Conservation (phyloP, 371 early-diverging fungal species). For the Rhizomucor miehei region DNA sequence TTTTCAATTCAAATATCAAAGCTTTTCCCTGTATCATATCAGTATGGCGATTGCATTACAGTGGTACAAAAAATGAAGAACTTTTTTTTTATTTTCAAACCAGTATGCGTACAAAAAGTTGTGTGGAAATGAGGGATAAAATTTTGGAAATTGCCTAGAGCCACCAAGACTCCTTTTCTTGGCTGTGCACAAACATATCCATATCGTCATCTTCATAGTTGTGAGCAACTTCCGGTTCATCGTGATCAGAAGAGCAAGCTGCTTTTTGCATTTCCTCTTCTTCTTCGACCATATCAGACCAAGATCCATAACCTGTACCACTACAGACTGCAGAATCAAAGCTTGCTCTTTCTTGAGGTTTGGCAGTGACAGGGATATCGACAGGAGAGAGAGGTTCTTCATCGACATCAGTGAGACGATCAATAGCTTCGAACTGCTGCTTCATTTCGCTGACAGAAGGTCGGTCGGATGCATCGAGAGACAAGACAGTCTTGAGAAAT, state of each 20-base stretch:
- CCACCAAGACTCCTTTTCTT: slow-evolving; percentile 48
- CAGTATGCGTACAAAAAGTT: no score
- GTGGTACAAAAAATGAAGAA: no score
- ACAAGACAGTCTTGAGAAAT: slow-evolving; percentile 28
- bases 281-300: slow-evolving; percentile 47
- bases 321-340: slow-evolving; percentile 41
- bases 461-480: slow-evolving; percentile 21
- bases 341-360: slow-evolving; percentile 19
- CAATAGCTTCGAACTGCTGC: slow-evolving; percentile 15
- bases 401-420: slow-evolving; percentile 9
- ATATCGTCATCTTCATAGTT: slow-evolving; percentile 30
- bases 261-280: slow-evolving; percentile 16
- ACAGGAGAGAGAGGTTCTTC: slow-evolving; percentile 10
- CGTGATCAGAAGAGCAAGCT: slow-evolving; percentile 5
- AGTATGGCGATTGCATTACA: no score
- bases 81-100: no score
- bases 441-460: slow-evolving; percentile 28
- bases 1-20: no score
- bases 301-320: slow-evolving; percentile 22
- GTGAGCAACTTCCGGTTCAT: slow-evolving; percentile 3
- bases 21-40: no score
- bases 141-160: slow-evolving; percentile 9
- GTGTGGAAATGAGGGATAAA: no score
- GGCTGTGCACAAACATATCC: slow-evolving; percentile 38
- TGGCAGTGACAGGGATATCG: slow-evolving; percentile 21